Evolutionary conservation across 2,329 filamentous ascomycete genomes (phyloP), one percentile per base, ranked within the genome.

Genomic region (Alternaria infectoria): DNA sequence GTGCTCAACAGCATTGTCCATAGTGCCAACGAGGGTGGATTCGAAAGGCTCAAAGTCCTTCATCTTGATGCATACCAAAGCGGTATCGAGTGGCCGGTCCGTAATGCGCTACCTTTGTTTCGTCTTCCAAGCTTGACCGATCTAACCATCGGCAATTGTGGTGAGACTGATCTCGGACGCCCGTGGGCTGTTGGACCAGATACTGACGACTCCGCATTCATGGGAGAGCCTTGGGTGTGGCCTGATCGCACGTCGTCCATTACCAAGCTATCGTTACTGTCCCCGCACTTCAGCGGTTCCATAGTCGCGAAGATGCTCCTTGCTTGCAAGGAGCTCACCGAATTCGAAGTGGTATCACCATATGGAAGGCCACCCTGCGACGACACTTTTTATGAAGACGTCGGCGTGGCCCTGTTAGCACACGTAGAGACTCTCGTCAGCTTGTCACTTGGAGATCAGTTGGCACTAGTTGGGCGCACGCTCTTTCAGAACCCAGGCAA

Each of bases 341-440:
- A 40, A 0, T 40, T 40, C 1, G 36, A 40, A 0, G 36, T 40
- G 36, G 36, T 40, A 3, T 40, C 4, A 5, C n/a, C 36, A 1
- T 40, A 40, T 1, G 4, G 3, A 5, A 0, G 4, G 1, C 36
- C 0, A 40, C 36, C 36, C 0, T 0, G 36, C 9, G 36, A 40
- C 1, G 0, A 5, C 36, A 3, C 3, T 2, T 40, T 40, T 1
- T 40, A 17, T 40, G 36, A 40, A 1, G 2, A 40, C 0, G 36
- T 40, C 8, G 1, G n/a, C 0, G 1, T 2, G 4, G 36, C 36
- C 0, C 36, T 28, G 10, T 0, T 11, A 2, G 1, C 10, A 28
- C 26, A 28, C 1, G 26, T 5, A 1, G 1, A 28, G 1, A 28
- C 26, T 28, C 26, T 28, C 26, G 26, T 28, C 26, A 28, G 26